These are phyloP conservation scores for Chrysosphaeria jannelii DNA, from an alignment of 2,329 filamentous ascomycete species.

Conservation along the genomic window DNA sequence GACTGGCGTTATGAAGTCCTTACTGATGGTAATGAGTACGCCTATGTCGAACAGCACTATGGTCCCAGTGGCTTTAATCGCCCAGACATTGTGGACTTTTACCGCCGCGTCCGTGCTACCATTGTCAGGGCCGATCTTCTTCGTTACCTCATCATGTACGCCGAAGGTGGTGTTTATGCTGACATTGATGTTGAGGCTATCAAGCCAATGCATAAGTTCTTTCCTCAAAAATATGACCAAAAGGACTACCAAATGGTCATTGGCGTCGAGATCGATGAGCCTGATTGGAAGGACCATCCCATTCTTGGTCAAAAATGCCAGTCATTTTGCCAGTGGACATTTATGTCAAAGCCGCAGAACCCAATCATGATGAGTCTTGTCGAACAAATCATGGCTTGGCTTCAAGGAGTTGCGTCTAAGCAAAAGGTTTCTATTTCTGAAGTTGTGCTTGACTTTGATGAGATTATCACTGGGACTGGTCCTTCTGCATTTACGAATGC, in stretches of 20 bases:
- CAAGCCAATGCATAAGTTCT: constrained; percentile 16
- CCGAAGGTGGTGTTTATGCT: constrained; percentile 24
- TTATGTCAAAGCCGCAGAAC: constrained; percentile 34
- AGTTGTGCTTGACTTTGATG: constrained; percentile 37
- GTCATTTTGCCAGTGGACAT: constrained; percentile 51
- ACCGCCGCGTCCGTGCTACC: constrained; percentile 25
- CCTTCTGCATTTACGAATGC: constrained; percentile 39
- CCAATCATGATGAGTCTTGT: constrained; percentile 38
- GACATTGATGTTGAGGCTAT: constrained; percentile 15
- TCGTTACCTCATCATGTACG: constrained; percentile 36
- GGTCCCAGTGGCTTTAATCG: constrained; percentile 33
- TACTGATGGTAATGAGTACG: constrained; percentile 35
- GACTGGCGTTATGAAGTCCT: constrained; percentile 35
- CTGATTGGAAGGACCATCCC: constrained; percentile 28
- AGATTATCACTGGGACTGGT: constrained; percentile 43
- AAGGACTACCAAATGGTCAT: constrained; percentile 40
- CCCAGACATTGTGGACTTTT: constrained; percentile 30
- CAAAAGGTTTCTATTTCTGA: constrained; percentile 28
- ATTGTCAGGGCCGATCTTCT: constrained; percentile 38
- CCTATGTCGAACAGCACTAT: constrained; percentile 38
- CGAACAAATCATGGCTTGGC: constrained; percentile 36
- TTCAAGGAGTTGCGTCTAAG: constrained; percentile 24
- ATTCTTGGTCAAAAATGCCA: constrained; percentile 36
- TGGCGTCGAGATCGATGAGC: constrained; percentile 41
- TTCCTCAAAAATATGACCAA: constrained; percentile 31